Base-by-base conservation (phyloP, 129 eudicot species). In the Smallanthus sonchifolius region DNA sequence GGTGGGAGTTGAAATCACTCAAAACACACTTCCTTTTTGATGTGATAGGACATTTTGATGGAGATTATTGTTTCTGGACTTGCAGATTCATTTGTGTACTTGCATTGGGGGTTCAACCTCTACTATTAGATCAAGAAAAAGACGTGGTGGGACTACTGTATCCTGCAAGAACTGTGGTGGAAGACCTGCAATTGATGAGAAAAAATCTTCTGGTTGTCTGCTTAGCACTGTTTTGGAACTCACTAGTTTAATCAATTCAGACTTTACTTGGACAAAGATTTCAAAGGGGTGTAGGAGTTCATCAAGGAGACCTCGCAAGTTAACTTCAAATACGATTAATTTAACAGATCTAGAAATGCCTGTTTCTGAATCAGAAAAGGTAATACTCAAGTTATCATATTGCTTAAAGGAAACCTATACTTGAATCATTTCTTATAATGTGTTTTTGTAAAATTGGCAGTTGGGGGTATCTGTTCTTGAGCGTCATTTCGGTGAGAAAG, bases 1-100 rank as follows among this genome's bases (percentile, higher is more conserved):
- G 81, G 81, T 77, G 69, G 76, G 81, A 45, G 64, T 77, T 57
- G 64, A 69, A 77, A 44, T 44, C 70, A 69, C 54, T 59, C 63
- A 24, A 59, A 56, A 35, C 36, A 44, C 69, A 77, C 43, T 45
- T 70, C 43, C 65, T 55, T 67, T 42, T 67, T 77, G 75, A 68
- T 77, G 75, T 56, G 52, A 13, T 60, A 77, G 34, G 75, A 35
- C 19, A 24, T 69, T 77, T 77, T 77, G 75, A 77, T 19, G 70
- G 76, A 57, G 70, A n/a, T 69, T 69, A 69, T 77, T 77, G 63
- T 78, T 78, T 78, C 59, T 79, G 67, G 82, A 72, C 59, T 63
- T 79, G 82, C 82, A 79, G 82, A 72, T 79, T 79, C 72, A 72
- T 72, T 70, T 72, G 73, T 79, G 82, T 79, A 70, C 82, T 59